phyloP scores from a whole-genome alignment of 192 early-diverging fungal species.

The Chytriomyces hyalinus region DNA sequence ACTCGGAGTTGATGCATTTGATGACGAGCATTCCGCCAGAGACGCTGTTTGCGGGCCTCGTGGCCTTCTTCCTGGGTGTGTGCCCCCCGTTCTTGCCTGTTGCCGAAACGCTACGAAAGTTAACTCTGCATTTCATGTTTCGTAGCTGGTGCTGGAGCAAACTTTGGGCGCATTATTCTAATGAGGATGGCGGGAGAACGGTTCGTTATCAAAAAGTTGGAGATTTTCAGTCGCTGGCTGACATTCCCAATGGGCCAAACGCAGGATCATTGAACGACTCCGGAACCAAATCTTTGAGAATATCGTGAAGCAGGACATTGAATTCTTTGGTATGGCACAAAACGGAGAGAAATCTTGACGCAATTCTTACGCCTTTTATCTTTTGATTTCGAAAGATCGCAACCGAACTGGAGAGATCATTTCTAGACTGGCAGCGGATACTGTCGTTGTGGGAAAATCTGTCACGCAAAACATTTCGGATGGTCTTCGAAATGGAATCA shows the following conservation, averaged over 20 bases:
- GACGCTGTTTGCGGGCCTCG: slow-evolving; percentile 30
- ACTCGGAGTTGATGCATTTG: slow-evolving; percentile 27
- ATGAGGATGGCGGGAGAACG: slow-evolving; percentile 46
- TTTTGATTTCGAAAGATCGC: slow-evolving; percentile 40
- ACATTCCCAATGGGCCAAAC: neutral
- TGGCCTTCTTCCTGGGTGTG: slow-evolving; percentile 24
- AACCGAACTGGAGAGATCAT: slow-evolving; percentile 81
- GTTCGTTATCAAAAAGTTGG: neutral
- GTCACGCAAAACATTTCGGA: slow-evolving; percentile 77
- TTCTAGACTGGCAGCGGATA: slow-evolving; percentile 78
- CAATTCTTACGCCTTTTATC: neutral
- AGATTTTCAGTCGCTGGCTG: neutral
- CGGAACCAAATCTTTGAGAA: slow-evolving; percentile 38
- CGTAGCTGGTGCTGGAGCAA: slow-evolving; percentile 44
- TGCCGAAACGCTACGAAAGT: neutral
- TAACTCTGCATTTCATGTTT: neutral
- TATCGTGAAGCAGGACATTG: slow-evolving; percentile 48
- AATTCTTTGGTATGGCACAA: slow-evolving; percentile 34
- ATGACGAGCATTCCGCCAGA: slow-evolving; percentile 22
- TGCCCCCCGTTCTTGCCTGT: neutral
- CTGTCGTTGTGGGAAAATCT: slow-evolving; percentile 74
- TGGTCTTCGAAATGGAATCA: slow-evolving; percentile 67
- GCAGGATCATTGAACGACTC: slow-evolving; percentile 41
- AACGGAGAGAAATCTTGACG: neutral
- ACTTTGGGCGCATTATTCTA: slow-evolving; percentile 46